Evolutionary conservation across 345 rosid genomes (phyloP).

Genomic region (Mercurialis annua): DNA sequence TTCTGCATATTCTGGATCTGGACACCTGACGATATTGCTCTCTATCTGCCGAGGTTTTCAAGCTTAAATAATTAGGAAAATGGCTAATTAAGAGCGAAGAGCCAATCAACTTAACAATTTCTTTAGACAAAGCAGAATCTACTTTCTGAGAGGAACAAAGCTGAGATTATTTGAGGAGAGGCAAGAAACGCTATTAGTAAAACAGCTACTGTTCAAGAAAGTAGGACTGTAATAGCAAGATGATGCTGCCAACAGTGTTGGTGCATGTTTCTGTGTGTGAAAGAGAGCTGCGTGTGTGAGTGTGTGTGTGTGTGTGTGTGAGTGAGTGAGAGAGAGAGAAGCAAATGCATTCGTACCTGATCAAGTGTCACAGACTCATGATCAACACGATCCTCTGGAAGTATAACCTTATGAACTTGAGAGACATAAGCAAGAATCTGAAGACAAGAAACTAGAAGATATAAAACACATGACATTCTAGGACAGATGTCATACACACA

Average conservation of each 20-base stretch:
- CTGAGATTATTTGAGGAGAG: no score
- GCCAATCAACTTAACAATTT: background rate
- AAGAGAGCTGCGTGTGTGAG: no score
- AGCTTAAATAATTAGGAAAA: conserved; percentile 11
- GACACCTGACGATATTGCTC: conserved; percentile 92
- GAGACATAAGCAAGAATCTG: conserved; percentile 96
- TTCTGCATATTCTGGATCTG: conserved; percentile 91
- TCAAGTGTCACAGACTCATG: conserved; percentile 63
- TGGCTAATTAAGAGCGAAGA: conserved; percentile 1
- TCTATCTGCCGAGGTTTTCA: conserved; percentile 57
- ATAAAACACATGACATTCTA: background rate
- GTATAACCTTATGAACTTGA: conserved; percentile 77
- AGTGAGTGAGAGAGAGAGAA: no score
- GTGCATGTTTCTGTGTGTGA: no score
- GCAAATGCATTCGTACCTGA: conserved; percentile 46
- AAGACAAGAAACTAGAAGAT: conserved; percentile 15
- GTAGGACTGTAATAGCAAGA: no score
- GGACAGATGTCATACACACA: background rate
- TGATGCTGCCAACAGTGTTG: no score
- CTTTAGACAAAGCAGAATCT: background rate
- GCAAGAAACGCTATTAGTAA: no score
- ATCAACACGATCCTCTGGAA: conserved; percentile 73
- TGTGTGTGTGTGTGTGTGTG: no score
- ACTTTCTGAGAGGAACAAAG: background rate
- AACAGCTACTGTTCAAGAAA: no score